Percentiles rank a stretch among this genome's conserved stretches.
Conservation (phyloP, 106 monocot genomes). For the Allium cepa region DNA sequence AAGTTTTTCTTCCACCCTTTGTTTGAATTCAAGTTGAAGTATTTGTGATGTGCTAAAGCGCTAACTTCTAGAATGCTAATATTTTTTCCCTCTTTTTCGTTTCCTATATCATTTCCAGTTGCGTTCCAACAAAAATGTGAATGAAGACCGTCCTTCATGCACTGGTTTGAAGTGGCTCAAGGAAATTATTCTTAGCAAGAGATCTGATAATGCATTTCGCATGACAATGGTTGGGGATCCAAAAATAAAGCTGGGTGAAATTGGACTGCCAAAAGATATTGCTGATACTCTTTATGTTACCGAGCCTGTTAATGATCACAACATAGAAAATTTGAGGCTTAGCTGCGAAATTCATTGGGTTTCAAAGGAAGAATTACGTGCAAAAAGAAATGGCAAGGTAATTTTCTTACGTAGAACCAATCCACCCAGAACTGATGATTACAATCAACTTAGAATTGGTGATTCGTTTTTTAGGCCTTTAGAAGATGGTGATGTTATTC, state of each 20-base stretch:
- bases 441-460: slow-evolving; percentile 38
- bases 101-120: neutral
- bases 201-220: slow-evolving; percentile 65
- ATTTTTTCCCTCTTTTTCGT: neutral
- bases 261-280: slow-evolving; percentile 59
- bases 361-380: slow-evolving; percentile 15
- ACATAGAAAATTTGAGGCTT: slow-evolving; percentile 29
- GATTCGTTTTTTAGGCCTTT: slow-evolving; percentile 60
- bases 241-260: slow-evolving; percentile 62
- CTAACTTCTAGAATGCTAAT: neutral
- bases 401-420: slow-evolving; percentile 16
- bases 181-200: slow-evolving; percentile 70
- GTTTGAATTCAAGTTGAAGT: too few relatives aligned
- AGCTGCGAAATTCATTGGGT: slow-evolving; percentile 18
- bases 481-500: slow-evolving; percentile 70
- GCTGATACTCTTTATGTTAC: slow-evolving; percentile 28
- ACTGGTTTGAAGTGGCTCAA: slow-evolving; percentile 75
- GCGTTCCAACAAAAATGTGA: slow-evolving; percentile 9
- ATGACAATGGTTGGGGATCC: slow-evolving; percentile 88
- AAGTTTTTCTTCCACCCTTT: neutral
- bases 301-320: slow-evolving; percentile 49
- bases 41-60: too few relatives aligned
- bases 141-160: slow-evolving; percentile 19
- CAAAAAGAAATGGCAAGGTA: slow-evolving; percentile 32
- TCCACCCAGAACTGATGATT: slow-evolving; percentile 49